Conservation (phyloP, 495 filamentous ascomycete species). For the Pseudotulostoma volvatum region DNA sequence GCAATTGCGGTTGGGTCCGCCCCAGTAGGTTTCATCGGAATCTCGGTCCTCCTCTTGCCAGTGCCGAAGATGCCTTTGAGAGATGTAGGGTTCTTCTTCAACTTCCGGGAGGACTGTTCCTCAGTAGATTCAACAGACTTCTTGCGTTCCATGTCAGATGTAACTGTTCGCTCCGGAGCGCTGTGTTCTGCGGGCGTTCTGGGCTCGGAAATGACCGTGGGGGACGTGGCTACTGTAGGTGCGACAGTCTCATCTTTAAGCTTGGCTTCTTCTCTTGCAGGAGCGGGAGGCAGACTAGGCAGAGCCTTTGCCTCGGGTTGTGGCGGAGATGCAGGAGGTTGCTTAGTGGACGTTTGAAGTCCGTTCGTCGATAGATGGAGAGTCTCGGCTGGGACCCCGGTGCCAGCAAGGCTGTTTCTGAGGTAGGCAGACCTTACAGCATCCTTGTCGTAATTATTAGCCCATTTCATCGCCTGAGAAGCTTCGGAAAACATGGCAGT, state of each 20-base stretch:
- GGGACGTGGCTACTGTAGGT: background rate
- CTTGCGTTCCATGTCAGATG: constrained; percentile 9
- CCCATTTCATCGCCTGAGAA: constrained; percentile 90
- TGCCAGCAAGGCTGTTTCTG: constrained; percentile 50
- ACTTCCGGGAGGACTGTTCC: constrained; percentile 18
- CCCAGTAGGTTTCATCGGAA: constrained; percentile 21
- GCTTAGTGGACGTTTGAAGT: background rate
- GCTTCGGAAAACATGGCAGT: constrained; percentile 75
- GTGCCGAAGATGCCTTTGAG: constrained; percentile 34
- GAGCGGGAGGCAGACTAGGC: constrained; percentile 1
- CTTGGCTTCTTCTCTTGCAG: constrained; percentile 3
- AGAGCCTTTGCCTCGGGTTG: constrained; percentile 12
- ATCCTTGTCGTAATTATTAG: constrained; percentile 75
- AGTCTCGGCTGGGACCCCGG: constrained; percentile 28
- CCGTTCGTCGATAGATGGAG: constrained; percentile 5
- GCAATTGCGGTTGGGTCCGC: constrained; percentile 28
- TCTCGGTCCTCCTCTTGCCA: constrained; percentile 25
- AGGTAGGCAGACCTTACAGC: constrained; percentile 69
- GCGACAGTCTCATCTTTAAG: background rate
- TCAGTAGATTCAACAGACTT: constrained; percentile 15
- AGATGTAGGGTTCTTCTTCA: constrained; percentile 31
- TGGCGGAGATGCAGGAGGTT: constrained; percentile 10
- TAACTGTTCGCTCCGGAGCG: background rate
- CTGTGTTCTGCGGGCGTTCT: background rate
- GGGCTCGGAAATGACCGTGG: constrained; percentile 2